Conservation (phyloP, 352 stramenopile genomes). For the Bremia lactucae region DNA sequence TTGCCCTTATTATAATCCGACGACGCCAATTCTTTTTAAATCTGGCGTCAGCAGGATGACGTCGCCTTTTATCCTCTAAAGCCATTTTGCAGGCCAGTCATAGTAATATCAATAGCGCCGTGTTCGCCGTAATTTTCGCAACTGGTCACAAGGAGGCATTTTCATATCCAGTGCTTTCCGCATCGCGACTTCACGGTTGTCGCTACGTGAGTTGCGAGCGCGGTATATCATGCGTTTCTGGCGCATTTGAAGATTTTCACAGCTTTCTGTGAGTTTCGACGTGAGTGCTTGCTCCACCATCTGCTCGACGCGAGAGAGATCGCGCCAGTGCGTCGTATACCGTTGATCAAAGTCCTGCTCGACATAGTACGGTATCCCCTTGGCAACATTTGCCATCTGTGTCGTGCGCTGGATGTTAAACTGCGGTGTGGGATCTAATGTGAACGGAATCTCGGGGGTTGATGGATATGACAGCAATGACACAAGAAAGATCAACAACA, state of each 20-base stretch:
- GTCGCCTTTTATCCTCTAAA: no score
- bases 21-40: no score
- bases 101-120: constrained; percentile 47
- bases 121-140: constrained; percentile 54
- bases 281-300: constrained; percentile 80
- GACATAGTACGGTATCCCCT: constrained; percentile 84
- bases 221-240: constrained; percentile 85
- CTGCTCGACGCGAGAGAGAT: constrained; percentile 76
- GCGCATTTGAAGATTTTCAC: constrained; percentile 72
- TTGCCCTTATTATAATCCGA: no score
- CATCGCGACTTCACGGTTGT: constrained; percentile 70
- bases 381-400: constrained; percentile 73
- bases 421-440: constrained; percentile 62
- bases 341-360: constrained; percentile 78
- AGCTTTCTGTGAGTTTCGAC: constrained; percentile 55
- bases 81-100: no score
- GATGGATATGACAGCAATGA: constrained; percentile 71
- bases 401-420: constrained; percentile 67
- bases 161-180: constrained; percentile 73
- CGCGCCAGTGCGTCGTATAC: constrained; percentile 78
- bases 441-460: constrained; percentile 69
- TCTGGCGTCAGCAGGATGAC: no score
- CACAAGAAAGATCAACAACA: constrained; percentile 80
- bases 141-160: constrained; percentile 73
- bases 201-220: constrained; percentile 61